phyloP scores from a whole-genome alignment of 805 yeast species.

The Candida dendrica region DNA sequence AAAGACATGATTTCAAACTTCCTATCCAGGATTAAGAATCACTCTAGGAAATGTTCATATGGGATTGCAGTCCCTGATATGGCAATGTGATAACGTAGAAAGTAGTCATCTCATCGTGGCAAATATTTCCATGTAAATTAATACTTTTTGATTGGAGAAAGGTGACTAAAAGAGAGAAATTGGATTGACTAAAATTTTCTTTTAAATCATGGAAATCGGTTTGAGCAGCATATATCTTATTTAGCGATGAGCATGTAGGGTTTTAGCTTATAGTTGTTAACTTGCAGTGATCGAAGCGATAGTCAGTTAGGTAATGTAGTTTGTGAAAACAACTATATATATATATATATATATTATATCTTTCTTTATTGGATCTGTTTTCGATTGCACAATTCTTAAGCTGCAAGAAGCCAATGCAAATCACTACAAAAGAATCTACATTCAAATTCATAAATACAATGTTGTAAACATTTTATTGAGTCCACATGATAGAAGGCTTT shows the following conservation, averaged over 20 bases:
- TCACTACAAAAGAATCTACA: not conserved
- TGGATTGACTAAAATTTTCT: constrained; percentile 1
- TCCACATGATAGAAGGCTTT: constrained; percentile 30
- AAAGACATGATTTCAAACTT: constrained; percentile 22
- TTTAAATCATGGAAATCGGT: not conserved
- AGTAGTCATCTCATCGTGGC: constrained; percentile 24
- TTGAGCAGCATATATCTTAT: not conserved
- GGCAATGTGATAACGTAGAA: constrained; percentile 25
- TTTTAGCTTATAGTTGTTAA: too few relatives aligned
- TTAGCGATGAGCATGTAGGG: not conserved
- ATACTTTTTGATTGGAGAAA: constrained; percentile 25
- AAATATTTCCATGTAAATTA: constrained; percentile 20
- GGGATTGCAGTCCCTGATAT: constrained; percentile 22
- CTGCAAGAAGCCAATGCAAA: too few relatives aligned
- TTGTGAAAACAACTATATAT: too few relatives aligned
- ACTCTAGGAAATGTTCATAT: constrained; percentile 23
- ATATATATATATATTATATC: too few relatives aligned
- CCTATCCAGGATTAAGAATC: constrained; percentile 21
- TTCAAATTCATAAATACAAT: not conserved
- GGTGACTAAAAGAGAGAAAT: constrained; percentile 8
- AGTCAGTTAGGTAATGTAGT: too few relatives aligned
- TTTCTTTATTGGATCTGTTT: too few relatives aligned
- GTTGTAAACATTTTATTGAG: constrained; percentile 7
- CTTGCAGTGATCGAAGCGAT: too few relatives aligned
- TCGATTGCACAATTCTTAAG: too few relatives aligned